Percentiles rank a stretch among this genome's conserved stretches.
These are phyloP conservation scores for Haberlea rhodopensis DNA, from an alignment of 257 asterid species.

Conservation along the genomic window DNA sequence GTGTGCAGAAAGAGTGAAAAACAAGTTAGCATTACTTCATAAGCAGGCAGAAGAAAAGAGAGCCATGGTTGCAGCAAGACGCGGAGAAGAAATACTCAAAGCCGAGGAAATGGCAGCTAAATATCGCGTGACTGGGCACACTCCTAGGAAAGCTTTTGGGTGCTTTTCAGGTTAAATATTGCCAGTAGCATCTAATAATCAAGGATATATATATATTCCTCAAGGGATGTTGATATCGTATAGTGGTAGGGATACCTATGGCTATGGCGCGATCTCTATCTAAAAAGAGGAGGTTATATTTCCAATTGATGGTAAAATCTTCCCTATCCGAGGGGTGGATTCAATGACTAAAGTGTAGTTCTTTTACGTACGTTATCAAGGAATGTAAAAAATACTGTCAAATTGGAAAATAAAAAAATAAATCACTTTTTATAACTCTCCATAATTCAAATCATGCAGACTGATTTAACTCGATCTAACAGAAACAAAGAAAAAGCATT, in stretches of 20 bases:
- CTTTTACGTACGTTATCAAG: not conserved
- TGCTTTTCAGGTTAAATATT: slow-evolving; percentile 47
- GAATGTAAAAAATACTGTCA: not conserved
- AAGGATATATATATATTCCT: too few relatives aligned
- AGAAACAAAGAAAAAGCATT: slow-evolving; percentile 24
- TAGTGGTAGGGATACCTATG: too few relatives aligned
- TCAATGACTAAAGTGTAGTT: too few relatives aligned
- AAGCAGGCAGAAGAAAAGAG: slow-evolving; percentile 78
- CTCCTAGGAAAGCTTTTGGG: slow-evolving; percentile 55
- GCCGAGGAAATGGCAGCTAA: slow-evolving; percentile 70
- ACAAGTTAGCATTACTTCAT: slow-evolving; percentile 63
- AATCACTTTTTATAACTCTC: not conserved
- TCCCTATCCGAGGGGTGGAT: too few relatives aligned
- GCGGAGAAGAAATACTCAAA: slow-evolving; percentile 62
- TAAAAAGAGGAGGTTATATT: too few relatives aligned
- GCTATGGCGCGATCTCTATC: too few relatives aligned
- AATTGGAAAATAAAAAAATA: not conserved
- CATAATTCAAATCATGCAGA: not conserved
- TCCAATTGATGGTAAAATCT: too few relatives aligned
- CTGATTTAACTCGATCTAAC: slow-evolving; percentile 21
- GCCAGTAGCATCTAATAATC: too few relatives aligned
- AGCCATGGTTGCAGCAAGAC: slow-evolving; percentile 55
- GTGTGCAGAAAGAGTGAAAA: slow-evolving; percentile 57
- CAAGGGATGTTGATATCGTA: too few relatives aligned
- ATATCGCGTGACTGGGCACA: slow-evolving; percentile 53